Conservation (phyloP, 1,139 yeast species). For the Candida frijolesensis region DNA sequence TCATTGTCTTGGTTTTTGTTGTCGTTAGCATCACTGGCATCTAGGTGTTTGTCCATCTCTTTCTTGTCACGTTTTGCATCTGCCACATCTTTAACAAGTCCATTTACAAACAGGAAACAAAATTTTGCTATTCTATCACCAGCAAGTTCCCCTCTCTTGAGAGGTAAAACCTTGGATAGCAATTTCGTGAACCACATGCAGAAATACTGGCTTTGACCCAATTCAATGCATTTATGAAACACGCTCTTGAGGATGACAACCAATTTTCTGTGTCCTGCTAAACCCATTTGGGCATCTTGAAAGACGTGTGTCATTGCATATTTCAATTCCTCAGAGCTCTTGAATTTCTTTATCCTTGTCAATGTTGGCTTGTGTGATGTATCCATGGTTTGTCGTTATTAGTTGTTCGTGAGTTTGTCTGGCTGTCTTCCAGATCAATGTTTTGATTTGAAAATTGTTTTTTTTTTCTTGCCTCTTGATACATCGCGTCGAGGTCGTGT, state of each 20-base stretch:
- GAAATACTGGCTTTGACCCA: constrained; percentile 60
- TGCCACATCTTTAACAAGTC: constrained; percentile 41
- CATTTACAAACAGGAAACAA: constrained; percentile 63
- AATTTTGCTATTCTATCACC: constrained; percentile 83
- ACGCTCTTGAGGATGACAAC: constrained; percentile 63
- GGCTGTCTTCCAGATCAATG: neutral
- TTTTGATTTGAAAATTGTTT: neutral
- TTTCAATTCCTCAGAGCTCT: constrained; percentile 29
- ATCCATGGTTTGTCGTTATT: constrained; percentile 4
- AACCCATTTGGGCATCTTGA: constrained; percentile 75
- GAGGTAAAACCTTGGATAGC: constrained; percentile 63
- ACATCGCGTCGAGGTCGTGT: neutral
- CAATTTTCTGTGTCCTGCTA: constrained; percentile 78
- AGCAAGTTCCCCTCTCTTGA: constrained; percentile 68
- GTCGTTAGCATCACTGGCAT: constrained; percentile 18
- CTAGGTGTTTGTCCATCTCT: neutral
- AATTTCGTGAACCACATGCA: constrained; percentile 59
- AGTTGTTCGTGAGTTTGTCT: neutral
- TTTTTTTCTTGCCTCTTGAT: neutral
- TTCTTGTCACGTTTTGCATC: constrained; percentile 17
- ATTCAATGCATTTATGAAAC: constrained; percentile 55
- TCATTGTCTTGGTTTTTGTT: constrained; percentile 25
- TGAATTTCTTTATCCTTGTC: constrained; percentile 25
- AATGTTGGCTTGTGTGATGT: constrained; percentile 19
- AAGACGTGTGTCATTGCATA: constrained; percentile 67